A percentile compares a stretch with the other conserved stretches of the same genome.
Conservation (phyloP, 192 early-diverging fungal genomes). For the Gonapodya sp. region DNA sequence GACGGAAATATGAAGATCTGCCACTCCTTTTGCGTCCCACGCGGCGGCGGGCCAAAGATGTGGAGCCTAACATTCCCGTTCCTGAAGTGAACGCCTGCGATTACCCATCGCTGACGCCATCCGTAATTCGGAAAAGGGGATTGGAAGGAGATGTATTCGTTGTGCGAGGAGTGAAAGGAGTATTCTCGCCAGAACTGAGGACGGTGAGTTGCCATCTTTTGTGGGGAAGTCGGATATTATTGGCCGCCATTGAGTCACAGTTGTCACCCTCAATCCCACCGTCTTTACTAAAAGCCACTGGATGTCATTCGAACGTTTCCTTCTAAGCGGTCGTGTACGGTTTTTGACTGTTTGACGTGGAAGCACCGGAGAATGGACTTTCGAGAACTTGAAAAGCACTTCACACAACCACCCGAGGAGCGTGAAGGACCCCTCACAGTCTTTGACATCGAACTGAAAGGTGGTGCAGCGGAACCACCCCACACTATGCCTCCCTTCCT, state of each 20-base stretch:
- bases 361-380: not conserved
- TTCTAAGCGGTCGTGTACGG: not conserved
- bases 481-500: not conserved
- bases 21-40: not conserved
- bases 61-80: not conserved
- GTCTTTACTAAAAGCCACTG: not conserved
- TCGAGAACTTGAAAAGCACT: not conserved
- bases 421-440: not conserved
- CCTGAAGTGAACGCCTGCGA: not conserved
- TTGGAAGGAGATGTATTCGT: not conserved
- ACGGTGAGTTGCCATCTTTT: not conserved
- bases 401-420: not conserved
- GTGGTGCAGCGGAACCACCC: not conserved
- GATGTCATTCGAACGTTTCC: not conserved
- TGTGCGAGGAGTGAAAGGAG: not conserved
- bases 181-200: not conserved
- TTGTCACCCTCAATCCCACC: not conserved
- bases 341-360: not conserved
- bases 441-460: not conserved
- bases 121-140: not conserved
- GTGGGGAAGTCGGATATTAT: not conserved
- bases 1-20: not conserved
- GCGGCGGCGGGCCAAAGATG: not conserved
- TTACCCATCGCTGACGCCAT: not conserved
- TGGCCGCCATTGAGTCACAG: not conserved